Evolutionary conservation across 768 basidiomycete species (phyloP).

Genomic region (Neoboletus brunneissimus): DNA sequence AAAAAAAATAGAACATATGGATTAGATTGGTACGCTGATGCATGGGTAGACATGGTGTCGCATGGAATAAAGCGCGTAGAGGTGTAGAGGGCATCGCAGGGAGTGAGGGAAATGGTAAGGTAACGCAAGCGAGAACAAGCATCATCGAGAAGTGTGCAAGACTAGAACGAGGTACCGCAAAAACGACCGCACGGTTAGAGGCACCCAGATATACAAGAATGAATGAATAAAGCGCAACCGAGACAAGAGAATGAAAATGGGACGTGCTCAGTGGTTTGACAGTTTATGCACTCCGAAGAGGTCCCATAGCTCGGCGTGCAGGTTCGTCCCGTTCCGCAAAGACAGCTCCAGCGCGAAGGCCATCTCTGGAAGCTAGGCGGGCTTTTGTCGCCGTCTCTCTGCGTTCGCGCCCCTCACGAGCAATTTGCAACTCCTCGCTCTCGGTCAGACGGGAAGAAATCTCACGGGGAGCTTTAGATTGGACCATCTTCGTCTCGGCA

Average conservation of each 20-base stretch:
- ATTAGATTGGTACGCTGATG: constrained; percentile 2
- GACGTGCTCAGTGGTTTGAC: neutral
- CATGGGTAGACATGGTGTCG: constrained; percentile 8
- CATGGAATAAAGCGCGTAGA: neutral
- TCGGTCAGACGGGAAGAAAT: neutral
- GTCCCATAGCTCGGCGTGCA: constrained; percentile 31
- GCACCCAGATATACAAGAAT: constrained; percentile 5
- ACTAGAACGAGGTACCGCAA: constrained; percentile 14
- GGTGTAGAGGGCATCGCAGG: constrained; percentile 6
- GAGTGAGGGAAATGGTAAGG: neutral
- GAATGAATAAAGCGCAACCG: neutral
- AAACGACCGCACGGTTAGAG: neutral
- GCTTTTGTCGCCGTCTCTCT: constrained; percentile 22
- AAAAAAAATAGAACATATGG: neutral
- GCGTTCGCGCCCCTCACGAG: constrained; percentile 28
- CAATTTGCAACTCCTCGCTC: constrained; percentile 5
- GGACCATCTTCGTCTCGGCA: constrained; percentile 3
- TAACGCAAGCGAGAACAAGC: neutral
- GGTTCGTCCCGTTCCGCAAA: constrained; percentile 29
- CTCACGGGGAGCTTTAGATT: constrained; percentile 2
- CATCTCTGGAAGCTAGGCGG: constrained; percentile 25
- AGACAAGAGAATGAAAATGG: neutral
- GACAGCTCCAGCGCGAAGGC: constrained; percentile 32
- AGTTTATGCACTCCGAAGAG: constrained; percentile 19
- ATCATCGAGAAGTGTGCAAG: constrained; percentile 11